Conservation (phyloP, 129 eudicot genomes). For the Helichrysum umbraculigerum region DNA sequence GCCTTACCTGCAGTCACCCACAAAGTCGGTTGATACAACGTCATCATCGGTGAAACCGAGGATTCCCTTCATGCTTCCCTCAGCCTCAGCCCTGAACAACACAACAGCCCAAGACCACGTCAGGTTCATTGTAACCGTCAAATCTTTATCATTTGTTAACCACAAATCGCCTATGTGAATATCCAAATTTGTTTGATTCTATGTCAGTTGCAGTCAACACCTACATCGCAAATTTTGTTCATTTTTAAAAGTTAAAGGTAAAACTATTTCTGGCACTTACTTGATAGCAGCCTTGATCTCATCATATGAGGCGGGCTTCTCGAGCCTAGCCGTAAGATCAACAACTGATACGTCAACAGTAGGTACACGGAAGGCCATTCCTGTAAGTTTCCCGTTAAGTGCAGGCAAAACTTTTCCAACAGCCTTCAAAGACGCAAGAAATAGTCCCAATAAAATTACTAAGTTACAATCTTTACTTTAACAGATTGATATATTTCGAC, state of each 20-base stretch:
- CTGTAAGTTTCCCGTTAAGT: constrained; percentile 80
- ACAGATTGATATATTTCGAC: no score
- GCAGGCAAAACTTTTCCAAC: constrained; percentile 86
- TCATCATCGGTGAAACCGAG: constrained; percentile 75
- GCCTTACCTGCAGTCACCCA: constrained; percentile 63
- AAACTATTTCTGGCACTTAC: constrained; percentile 28
- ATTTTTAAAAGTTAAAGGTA: background rate
- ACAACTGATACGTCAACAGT: constrained; percentile 86
- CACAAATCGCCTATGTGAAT: no score
- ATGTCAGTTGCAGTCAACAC: no score
- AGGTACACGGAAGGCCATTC: constrained; percentile 90
- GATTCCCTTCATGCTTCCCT: constrained; percentile 67
- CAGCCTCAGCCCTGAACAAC: constrained; percentile 52
- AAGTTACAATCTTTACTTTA: background rate
- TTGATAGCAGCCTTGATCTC: constrained; percentile 82
- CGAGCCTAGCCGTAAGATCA: constrained; percentile 85
- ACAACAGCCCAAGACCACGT: no score
- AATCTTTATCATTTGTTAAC: no score
- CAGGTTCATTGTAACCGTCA: no score
- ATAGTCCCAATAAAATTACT: no score
- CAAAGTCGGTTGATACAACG: constrained; percentile 72
- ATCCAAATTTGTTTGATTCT: background rate
- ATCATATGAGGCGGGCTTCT: constrained; percentile 72
- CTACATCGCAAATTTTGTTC: no score
- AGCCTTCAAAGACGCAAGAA: constrained; percentile 37